These are phyloP conservation scores for Aspergillus tamarii DNA, from an alignment of 2,329 filamentous ascomycete genomes.

Conservation along the genomic window DNA sequence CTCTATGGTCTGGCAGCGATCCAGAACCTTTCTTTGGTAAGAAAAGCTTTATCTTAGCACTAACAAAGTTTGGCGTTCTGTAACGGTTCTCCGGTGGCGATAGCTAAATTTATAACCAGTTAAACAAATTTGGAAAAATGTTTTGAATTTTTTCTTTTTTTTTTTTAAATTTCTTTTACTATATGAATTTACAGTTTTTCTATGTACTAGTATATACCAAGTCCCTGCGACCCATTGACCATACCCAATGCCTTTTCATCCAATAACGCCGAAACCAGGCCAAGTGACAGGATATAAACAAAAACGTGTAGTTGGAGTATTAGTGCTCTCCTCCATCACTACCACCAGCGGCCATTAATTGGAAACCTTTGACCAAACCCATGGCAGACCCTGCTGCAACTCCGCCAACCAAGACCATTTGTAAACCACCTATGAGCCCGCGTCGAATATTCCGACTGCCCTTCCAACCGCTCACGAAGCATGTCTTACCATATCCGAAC, in stretches of 20 bases:
- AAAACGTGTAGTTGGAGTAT: neutral
- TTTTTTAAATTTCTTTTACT: neutral
- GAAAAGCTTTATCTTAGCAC: neutral
- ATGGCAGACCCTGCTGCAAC: constrained; percentile 45
- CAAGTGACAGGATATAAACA: neutral
- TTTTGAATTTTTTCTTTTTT: neutral
- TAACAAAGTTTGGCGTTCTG: neutral
- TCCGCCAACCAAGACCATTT: constrained; percentile 46
- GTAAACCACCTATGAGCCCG: constrained; percentile 39
- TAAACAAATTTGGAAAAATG: neutral
- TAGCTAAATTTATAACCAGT: neutral
- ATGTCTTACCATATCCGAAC: constrained; percentile 56
- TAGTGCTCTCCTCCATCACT: constrained; percentile 6
- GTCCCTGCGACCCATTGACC: neutral
- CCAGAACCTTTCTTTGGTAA: constrained; percentile 48
- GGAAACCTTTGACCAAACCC: constrained; percentile 44
- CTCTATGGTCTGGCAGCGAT: constrained; percentile 62
- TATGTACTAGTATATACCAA: neutral
- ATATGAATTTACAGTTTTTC: neutral
- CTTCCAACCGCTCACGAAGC: constrained; percentile 43
- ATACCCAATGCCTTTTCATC: neutral
- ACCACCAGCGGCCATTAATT: constrained; percentile 30
- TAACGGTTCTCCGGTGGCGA: neutral
- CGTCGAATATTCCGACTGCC: constrained; percentile 36
- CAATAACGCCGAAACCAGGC: neutral